Evolutionary conservation across 2,329 filamentous ascomycete genomes (phyloP), one percentile per base, ranked within the genome.

Genomic region (Aureobasidium sp.): DNA sequence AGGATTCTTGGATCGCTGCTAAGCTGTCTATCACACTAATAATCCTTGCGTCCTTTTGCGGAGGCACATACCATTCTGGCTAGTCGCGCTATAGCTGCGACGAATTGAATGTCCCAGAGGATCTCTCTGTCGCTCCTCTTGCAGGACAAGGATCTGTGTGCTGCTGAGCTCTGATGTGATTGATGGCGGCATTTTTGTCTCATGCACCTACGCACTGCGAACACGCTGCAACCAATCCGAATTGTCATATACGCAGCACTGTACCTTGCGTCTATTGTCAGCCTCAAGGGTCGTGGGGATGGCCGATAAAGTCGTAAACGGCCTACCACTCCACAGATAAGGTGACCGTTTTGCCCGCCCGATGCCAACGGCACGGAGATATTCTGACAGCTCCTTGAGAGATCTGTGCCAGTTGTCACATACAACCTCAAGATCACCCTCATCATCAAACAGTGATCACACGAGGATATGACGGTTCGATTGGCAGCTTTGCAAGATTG

Each of bases 331-430:
- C 13, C 13, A 39, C 6, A 39, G 43, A 59, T 50, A 59, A 59
- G 56, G 56, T 59, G 47, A 20, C 56, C 56, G 56, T 59, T 59
- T 36, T 36, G 50, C 56, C 56, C 56, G 56, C 26, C 46, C 46
- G 56, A 26, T 24, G 43, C 6, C 55, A 59, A 59, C 56, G 56
- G 56, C 26, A 59, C 34, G 43, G 32, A 39, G 34, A 59, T 20
- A 44, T 48, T 13, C 41, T 59, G 56, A 43, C 56, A 48, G 34
- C 36, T 36, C 39, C 34, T 34, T 15, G 24, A 9, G 20, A 37
- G 9, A 10, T 57, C 20, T 17, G 26, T 46, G n/a, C 7, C 26
- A 44, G 9, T 9, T 27, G 6, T 46, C 12, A 20, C 13, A 59
- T 32, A 17, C 10, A 34, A 29, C n/a, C 24, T 56, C 17, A 41